These are phyloP conservation scores for Pseudomicrostroma phylloplanum DNA, from an alignment of 1,284 basidiomycete genomes.

Conservation along the genomic window DNA sequence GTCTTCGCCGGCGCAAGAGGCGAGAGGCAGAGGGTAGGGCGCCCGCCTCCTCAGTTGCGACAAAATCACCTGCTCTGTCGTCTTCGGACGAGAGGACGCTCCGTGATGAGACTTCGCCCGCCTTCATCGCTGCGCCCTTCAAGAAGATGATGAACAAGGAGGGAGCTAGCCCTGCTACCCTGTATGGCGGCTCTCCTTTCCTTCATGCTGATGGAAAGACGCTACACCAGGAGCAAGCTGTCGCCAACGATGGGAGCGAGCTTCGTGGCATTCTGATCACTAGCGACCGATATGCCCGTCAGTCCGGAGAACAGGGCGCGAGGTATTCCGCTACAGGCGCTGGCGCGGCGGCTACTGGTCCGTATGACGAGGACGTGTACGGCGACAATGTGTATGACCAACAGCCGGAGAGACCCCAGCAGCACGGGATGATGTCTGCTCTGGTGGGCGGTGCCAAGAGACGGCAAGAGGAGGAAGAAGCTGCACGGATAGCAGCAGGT, in stretches of 20 bases:
- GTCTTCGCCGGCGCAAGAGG: constrained; percentile 27
- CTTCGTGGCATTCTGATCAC: constrained; percentile 1
- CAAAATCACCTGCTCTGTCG: neutral
- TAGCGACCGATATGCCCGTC: constrained; percentile 1
- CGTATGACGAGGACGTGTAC: neutral
- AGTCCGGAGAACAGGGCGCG: too few relatives aligned
- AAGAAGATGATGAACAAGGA: constrained; percentile 20
- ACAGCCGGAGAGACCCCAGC: neutral
- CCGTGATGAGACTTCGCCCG: constrained; percentile 11
- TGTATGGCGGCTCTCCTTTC: constrained; percentile 20
- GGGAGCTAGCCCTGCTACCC: constrained; percentile 12
- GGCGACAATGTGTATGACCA: too few relatives aligned
- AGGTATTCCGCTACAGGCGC: neutral
- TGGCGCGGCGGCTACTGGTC: constrained; percentile 3
- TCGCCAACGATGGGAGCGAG: constrained; percentile 8
- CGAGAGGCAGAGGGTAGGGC: constrained; percentile 27
- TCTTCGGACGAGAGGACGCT: constrained; percentile 31
- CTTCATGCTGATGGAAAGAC: constrained; percentile 15
- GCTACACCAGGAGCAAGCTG: neutral
- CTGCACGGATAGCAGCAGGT: too few relatives aligned
- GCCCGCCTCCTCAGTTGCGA: neutral
- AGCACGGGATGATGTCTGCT: constrained; percentile 6
- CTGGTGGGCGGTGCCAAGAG: neutral
- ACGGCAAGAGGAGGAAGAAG: neutral
- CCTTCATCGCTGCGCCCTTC: constrained; percentile 12